Evolutionary conservation across 179 eudicot species (phyloP).

Genomic region (Silene vulgaris): DNA sequence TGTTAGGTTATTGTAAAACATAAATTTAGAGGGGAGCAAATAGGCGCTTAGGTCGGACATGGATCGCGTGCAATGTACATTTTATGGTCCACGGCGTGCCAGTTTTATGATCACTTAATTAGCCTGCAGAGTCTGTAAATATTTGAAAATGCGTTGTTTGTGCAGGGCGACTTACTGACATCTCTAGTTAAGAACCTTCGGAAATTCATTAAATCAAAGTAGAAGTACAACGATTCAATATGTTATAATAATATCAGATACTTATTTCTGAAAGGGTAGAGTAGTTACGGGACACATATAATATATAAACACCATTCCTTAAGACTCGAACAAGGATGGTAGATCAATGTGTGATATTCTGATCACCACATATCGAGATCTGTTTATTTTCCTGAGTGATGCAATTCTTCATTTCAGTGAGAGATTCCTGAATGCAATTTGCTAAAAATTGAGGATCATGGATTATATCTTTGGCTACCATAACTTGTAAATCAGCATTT

Average conservation of each 20-base stretch:
- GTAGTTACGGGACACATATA: not conserved
- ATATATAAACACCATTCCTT: not conserved
- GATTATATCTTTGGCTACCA: slow-evolving; percentile 59
- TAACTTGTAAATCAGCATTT: slow-evolving; percentile 54
- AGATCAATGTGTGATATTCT: not conserved
- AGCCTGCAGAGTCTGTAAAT: no score
- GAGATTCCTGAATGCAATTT: slow-evolving; percentile 49
- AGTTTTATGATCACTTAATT: no score
- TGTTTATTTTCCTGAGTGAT: not conserved
- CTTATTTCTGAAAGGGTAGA: no score
- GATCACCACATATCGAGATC: not conserved
- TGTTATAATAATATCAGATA: no score
- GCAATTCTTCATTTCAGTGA: slow-evolving; percentile 45
- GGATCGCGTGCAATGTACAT: no score
- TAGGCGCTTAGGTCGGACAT: no score
- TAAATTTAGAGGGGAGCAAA: no score
- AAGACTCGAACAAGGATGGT: not conserved
- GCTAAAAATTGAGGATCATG: slow-evolving; percentile 48
- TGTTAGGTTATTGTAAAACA: no score
- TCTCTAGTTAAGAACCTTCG: not conserved
- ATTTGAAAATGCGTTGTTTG: no score
- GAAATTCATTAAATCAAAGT: not conserved
- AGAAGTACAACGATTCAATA: not conserved
- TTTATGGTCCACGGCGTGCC: no score
- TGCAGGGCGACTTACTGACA: no score